These are phyloP conservation scores for Suillus occidentalis DNA, from an alignment of 768 basidiomycete species.

Conservation along the genomic window DNA sequence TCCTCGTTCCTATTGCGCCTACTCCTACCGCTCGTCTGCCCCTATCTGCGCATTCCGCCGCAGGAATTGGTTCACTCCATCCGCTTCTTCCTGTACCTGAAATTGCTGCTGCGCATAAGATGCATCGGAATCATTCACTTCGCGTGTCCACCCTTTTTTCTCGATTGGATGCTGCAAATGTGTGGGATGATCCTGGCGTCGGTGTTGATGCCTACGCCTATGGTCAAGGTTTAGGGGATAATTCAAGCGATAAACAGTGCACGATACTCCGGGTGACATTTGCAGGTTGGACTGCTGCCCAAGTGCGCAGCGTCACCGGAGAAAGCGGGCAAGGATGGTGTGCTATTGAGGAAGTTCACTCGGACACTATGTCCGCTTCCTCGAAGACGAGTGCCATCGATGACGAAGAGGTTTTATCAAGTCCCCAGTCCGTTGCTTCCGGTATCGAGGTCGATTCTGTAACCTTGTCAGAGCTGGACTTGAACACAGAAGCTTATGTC, in stretches of 20 bases:
- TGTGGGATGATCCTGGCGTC: conserved; percentile 54
- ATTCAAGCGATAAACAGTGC: conserved; percentile 49
- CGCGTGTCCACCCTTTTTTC: conserved; percentile 70
- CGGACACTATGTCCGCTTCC: not conserved
- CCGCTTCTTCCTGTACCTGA: conserved; percentile 54
- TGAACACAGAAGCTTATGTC: conserved; percentile 5
- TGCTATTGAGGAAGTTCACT: conserved; percentile 55
- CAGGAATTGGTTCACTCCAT: conserved; percentile 19
- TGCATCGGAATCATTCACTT: conserved; percentile 55
- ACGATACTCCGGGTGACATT: conserved; percentile 70
- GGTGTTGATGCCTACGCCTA: conserved; percentile 63
- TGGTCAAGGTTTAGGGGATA: conserved; percentile 36
- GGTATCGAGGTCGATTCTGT: conserved; percentile 12
- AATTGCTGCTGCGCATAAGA: conserved; percentile 51
- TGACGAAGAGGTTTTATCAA: not conserved
- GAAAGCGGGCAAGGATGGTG: conserved; percentile 78
- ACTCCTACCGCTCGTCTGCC: conserved; percentile 69
- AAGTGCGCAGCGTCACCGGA: conserved; percentile 68
- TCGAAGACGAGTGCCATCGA: conserved; percentile 6
- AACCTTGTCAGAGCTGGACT: conserved; percentile 11
- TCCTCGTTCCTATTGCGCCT: conserved; percentile 77
- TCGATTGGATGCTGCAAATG: conserved; percentile 65
- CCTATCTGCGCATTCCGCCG: conserved; percentile 37
- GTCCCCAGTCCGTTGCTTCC: conserved; percentile 6
- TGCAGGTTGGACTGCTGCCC: conserved; percentile 66